Percentiles rank a stretch among this genome's conserved stretches.
phyloP scores from a whole-genome alignment of 495 filamentous ascomycete species.

The Penicillium bovifimosum region DNA sequence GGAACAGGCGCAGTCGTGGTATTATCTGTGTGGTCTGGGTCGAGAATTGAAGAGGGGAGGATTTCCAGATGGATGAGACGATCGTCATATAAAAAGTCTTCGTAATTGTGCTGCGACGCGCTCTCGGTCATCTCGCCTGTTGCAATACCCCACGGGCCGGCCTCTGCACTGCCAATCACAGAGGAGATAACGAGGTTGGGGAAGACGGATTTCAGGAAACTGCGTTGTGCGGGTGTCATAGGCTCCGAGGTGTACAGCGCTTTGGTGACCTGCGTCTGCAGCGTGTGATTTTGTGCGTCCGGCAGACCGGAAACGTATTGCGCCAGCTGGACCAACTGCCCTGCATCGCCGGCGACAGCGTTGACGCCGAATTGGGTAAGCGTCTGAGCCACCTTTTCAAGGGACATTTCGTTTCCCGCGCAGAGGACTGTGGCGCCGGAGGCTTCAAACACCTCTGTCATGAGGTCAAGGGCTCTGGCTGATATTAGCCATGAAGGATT shows the following conservation, averaged over 20 bases:
- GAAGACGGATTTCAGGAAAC: constrained; percentile 3
- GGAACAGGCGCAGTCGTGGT: constrained; percentile 2
- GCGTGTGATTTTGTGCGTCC: too few relatives aligned
- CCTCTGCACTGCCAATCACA: constrained; percentile 26
- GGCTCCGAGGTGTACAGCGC: constrained; percentile 27
- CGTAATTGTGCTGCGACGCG: too few relatives aligned
- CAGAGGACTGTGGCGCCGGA: constrained; percentile 22
- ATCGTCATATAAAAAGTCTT: constrained; percentile 30
- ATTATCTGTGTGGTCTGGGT: background rate
- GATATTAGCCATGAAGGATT: background rate
- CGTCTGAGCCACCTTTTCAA: constrained; percentile 5
- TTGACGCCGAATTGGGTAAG: background rate
- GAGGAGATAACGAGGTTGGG: constrained; percentile 20
- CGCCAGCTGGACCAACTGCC: constrained; percentile 10
- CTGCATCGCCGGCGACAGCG: constrained; percentile 14
- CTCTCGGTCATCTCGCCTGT: constrained; percentile 8
- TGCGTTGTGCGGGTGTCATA: constrained; percentile 14
- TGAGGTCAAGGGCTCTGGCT: constrained; percentile 17
- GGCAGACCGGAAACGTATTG: too few relatives aligned
- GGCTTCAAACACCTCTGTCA: constrained; percentile 14
- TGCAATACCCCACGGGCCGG: constrained; percentile 21
- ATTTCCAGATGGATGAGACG: constrained; percentile 28
- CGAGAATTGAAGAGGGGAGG: constrained; percentile 10
- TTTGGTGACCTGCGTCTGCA: constrained; percentile 18
- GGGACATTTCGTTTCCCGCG: constrained; percentile 19